These are phyloP conservation scores for Lasiosphaeriaceae sp. DNA, from an alignment of 495 filamentous ascomycete species.

Conservation along the genomic window DNA sequence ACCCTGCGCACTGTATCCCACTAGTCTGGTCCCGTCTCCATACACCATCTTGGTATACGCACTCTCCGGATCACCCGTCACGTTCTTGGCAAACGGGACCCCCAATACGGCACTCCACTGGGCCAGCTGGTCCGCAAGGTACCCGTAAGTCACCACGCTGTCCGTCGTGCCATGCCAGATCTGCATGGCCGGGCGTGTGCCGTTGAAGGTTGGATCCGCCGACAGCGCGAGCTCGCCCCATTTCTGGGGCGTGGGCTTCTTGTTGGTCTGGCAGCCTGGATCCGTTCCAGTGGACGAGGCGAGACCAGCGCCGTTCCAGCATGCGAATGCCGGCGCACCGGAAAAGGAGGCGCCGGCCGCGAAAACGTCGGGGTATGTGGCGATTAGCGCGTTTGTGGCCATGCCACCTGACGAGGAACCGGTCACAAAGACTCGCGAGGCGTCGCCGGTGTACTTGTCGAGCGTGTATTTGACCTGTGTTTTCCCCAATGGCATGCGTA, in stretches of 20 bases:
- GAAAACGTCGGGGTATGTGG: constrained; percentile 38
- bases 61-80: constrained; percentile 9
- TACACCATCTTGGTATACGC: constrained; percentile 18
- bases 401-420: constrained; percentile 50
- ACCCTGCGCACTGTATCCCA: constrained; percentile 14
- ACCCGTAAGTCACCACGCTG: constrained; percentile 25
- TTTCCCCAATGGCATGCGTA: background rate
- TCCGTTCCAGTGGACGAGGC: background rate
- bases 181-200: constrained; percentile 43
- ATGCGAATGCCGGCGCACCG: constrained; percentile 29
- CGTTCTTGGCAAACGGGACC: constrained; percentile 30
- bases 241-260: constrained; percentile 32
- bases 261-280: constrained; percentile 24
- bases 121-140: constrained; percentile 35
- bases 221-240: constrained; percentile 40
- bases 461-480: constrained; percentile 45
- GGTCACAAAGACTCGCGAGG: constrained; percentile 43
- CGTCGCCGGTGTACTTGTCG: constrained; percentile 46
- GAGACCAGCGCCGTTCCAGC: constrained; percentile 31
- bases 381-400: constrained; percentile 39
- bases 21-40: constrained; percentile 12
- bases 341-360: constrained; percentile 34
- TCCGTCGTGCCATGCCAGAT: constrained; percentile 47
- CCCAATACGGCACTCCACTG: constrained; percentile 50
- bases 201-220: constrained; percentile 43